These are phyloP conservation scores for Erigeron canadensis DNA, from an alignment of 129 eudicot species.

Conservation along the genomic window DNA sequence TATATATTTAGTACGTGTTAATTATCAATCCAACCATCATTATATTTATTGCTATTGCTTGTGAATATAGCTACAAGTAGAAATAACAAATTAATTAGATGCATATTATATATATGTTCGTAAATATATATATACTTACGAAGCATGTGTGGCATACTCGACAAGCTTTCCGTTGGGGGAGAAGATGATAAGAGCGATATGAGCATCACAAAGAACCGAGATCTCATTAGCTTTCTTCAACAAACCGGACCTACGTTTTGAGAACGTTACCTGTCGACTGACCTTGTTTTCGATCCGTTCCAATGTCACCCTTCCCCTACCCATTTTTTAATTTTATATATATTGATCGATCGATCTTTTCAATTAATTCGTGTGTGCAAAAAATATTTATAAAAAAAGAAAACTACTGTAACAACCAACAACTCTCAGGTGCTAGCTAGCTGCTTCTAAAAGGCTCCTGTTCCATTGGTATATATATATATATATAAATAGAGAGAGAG, in stretches of 20 bases:
- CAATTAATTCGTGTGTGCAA: too few relatives aligned
- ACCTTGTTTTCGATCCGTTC: constrained; percentile 38
- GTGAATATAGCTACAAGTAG: too few relatives aligned
- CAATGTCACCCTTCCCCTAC: constrained; percentile 40
- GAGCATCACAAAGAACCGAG: constrained; percentile 40
- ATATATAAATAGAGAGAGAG: too few relatives aligned
- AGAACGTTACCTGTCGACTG: constrained; percentile 41
- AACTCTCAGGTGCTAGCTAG: neutral
- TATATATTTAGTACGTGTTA: too few relatives aligned
- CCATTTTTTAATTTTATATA: constrained; percentile 7
- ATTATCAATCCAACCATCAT: too few relatives aligned
- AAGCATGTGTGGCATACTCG: constrained; percentile 31
- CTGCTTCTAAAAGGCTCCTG: too few relatives aligned
- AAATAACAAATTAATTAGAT: too few relatives aligned
- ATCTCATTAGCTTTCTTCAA: constrained; percentile 41
- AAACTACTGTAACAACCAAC: neutral
- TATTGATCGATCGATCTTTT: too few relatives aligned
- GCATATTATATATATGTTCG: too few relatives aligned
- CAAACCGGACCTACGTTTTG: constrained; percentile 39
- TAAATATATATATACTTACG: constrained; percentile 36
- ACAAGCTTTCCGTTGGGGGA: constrained; percentile 39
- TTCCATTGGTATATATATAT: too few relatives aligned
- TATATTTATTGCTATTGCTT: too few relatives aligned
- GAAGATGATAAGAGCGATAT: constrained; percentile 41
- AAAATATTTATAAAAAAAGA: too few relatives aligned